Percentiles rank a stretch among this genome's conserved stretches.
phyloP scores from a whole-genome alignment of 495 filamentous ascomycete species.

The Talaromyces proteolyticus region DNA sequence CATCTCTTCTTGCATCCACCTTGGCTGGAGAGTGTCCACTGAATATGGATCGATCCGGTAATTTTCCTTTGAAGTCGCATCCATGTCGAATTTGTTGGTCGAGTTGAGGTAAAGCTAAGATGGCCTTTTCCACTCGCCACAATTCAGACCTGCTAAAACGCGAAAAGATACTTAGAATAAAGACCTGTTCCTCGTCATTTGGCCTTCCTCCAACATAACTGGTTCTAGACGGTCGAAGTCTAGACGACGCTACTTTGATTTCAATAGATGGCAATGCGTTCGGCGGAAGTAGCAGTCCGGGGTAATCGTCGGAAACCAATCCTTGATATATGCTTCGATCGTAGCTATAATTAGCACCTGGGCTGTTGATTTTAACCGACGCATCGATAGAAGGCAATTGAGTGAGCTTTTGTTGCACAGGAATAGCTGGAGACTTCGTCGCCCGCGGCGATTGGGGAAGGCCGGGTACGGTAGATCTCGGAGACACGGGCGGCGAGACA shows the following conservation, averaged over 20 bases:
- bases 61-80: constrained; percentile 57
- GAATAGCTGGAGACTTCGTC: constrained; percentile 28
- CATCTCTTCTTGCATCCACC: constrained; percentile 77
- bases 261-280: constrained; percentile 85
- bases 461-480: constrained; percentile 48
- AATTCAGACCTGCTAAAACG: constrained; percentile 73
- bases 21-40: constrained; percentile 91
- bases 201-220: constrained; percentile 66
- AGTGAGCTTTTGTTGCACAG: constrained; percentile 7
- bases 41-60: constrained; percentile 83
- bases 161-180: constrained; percentile 80
- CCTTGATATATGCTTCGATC: constrained; percentile 52
- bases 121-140: constrained; percentile 92
- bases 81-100: constrained; percentile 74
- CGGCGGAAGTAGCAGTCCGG: constrained; percentile 75
- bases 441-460: constrained; percentile 69
- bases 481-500: constrained; percentile 62
- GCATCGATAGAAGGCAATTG: constrained; percentile 35
- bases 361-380: constrained; percentile 31
- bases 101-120: constrained; percentile 70
- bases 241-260: constrained; percentile 82
- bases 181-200: constrained; percentile 83
- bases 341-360: constrained; percentile 16
- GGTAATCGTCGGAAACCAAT: constrained; percentile 75
- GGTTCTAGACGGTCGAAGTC: constrained; percentile 83